phyloP scores from a whole-genome alignment of 805 yeast species.

The Metschnikowia similis region DNA sequence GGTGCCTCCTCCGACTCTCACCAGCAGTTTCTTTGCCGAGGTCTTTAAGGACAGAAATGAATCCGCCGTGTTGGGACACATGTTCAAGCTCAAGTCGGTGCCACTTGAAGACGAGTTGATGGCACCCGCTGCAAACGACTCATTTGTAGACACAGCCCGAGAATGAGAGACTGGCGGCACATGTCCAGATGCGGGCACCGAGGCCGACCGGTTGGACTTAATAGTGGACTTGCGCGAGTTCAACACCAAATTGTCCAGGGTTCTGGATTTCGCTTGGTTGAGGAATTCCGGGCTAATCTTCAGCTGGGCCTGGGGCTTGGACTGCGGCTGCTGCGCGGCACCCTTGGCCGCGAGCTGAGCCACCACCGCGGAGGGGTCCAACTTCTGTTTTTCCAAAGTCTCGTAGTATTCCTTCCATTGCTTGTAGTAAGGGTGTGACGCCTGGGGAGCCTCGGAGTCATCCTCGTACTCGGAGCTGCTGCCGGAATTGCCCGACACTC shows the following conservation, averaged over 20 bases:
- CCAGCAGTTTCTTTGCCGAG: neutral
- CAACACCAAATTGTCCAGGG: conserved; percentile 14
- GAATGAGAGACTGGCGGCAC: neutral
- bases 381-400: conserved; percentile 18
- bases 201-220: conserved; percentile 32
- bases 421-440: conserved; percentile 27
- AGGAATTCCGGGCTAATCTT: neutral
- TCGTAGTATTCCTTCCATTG: conserved; percentile 39
- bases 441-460: conserved; percentile 2
- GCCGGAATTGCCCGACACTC: conserved; percentile 3
- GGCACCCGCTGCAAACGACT: neutral
- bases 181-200: conserved; percentile 27
- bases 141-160: conserved; percentile 15
- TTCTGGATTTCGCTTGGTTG: neutral
- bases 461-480: conserved; percentile 4
- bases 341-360: conserved; percentile 12
- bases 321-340: conserved; percentile 1
- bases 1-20: neutral
- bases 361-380: conserved; percentile 9
- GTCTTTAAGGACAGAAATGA: neutral
- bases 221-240: conserved; percentile 29
- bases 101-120: neutral
- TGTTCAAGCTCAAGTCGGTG: neutral
- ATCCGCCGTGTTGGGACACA: neutral
- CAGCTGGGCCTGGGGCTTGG: neutral